These are phyloP conservation scores for Cercis canadensis DNA, from an alignment of 306 rosid genomes.

Conservation along the genomic window DNA sequence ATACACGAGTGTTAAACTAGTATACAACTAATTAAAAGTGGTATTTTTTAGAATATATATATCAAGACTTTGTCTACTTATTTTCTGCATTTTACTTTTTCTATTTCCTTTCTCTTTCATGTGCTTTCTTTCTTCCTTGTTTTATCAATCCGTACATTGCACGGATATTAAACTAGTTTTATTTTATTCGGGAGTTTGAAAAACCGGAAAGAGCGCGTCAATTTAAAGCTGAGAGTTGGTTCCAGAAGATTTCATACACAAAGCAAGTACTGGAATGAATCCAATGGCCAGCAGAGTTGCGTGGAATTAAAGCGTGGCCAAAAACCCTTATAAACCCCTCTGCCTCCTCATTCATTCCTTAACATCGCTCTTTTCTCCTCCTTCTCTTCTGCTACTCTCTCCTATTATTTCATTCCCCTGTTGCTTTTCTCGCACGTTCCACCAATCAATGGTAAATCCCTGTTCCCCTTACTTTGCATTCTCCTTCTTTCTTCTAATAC, in stretches of 20 bases:
- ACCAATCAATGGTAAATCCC: constrained; percentile 37
- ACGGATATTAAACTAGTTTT: no score
- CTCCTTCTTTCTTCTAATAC: background rate
- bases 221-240: constrained; percentile 28
- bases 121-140: no score
- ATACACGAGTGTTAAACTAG: no score
- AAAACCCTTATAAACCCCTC: background rate
- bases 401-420: background rate
- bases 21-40: no score
- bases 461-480: constrained; percentile 8
- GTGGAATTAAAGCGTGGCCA: background rate
- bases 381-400: background rate
- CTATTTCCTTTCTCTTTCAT: no score
- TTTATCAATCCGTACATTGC: no score
- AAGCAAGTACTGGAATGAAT: no score
- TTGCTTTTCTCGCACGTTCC: background rate
- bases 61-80: no score
- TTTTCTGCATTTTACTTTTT: no score
- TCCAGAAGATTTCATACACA: no score
- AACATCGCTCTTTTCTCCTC: constrained; percentile 1
- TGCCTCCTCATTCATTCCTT: background rate
- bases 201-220: constrained; percentile 37
- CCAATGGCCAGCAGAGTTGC: background rate
- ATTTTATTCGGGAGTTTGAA: no score
- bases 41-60: no score